These are phyloP conservation scores for Aspergillus affinis DNA, from an alignment of 495 filamentous ascomycete genomes.

Conservation along the genomic window DNA sequence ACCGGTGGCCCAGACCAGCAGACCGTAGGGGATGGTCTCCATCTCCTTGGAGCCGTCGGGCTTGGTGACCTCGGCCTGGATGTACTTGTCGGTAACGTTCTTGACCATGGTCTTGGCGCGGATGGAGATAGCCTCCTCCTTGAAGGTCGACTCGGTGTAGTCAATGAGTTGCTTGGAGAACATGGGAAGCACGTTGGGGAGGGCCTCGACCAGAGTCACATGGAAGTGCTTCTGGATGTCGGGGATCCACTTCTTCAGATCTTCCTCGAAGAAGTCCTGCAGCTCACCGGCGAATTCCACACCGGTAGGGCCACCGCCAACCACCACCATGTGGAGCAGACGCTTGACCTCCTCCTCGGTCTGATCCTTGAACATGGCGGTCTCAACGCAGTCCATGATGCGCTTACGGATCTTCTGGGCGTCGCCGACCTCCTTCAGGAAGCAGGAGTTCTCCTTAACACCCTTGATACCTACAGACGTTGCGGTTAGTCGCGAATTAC, in stretches of 20 bases:
- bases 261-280: constrained; percentile 97
- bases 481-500: constrained; percentile 6
- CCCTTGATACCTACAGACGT: constrained; percentile 70
- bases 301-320: constrained; percentile 95
- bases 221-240: constrained; percentile 93
- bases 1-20: constrained; percentile 97
- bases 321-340: constrained; percentile 98
- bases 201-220: constrained; percentile 94
- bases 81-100: constrained; percentile 90
- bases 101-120: constrained; percentile 99
- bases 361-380: constrained; percentile 97
- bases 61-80: constrained; percentile 82
- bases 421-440: constrained; percentile 96
- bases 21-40: constrained; percentile 86
- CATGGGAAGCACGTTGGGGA: constrained; percentile 97
- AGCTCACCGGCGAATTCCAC: constrained; percentile 98
- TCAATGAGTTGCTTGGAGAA: constrained; percentile 99
- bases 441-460: constrained; percentile 92
- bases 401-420: constrained; percentile 94
- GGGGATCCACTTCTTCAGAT: constrained; percentile 96
- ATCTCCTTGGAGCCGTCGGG: constrained; percentile 83
- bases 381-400: constrained; percentile 99
- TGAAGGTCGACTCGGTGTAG: constrained; percentile 98
- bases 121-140: constrained; percentile 96
- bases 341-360: constrained; percentile 85